Evolutionary conservation across 345 rosid species (phyloP), one percentile per base, ranked within the genome.

Genomic region (Balakata baccata): DNA sequence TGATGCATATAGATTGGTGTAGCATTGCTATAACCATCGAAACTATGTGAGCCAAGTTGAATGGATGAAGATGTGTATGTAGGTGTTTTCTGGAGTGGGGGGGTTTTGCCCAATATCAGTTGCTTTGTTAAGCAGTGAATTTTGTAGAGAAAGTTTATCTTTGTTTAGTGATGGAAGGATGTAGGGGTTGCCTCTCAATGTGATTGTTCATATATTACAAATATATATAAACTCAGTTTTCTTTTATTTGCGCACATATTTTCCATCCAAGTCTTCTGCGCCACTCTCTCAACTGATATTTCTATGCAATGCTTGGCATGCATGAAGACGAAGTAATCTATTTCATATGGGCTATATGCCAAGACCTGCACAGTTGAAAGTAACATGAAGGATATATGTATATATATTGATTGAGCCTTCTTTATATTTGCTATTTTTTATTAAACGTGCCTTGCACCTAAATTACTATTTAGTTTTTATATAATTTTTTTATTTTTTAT

Each of bases 91-190:
- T 50, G 66, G 46, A 53, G 38, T 34, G 34, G 34, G 34, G 34
- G 11, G 66, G 58, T 45, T 53, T 74, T 65, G 29, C 67, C 74
- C 67, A 64, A 47, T 56, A 49, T 74, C 23, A 54, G 67, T 51
- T 50, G 23, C 73, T 61, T 20, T 23, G 13, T 52, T 56, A 29
- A 34, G 64, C 64, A 62, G 78, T 75, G 74, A 75, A 62, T 75
- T 75, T 75, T 75, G 78, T 75, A 69, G 63, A 51, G 50, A 63
- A 59, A 13, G 18, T 67, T 45, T 64, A n/a, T 57, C 67, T 47
- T 74, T 59, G 57, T 59, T 38, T 49, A 75, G 71, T 37, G 6
- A 47, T 57, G 50, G 50, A 59, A n/a, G 22, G 43, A 29, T 74
- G 57, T 66, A 67, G 57, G n/a, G 34, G 11, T 34, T 49, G 25